Conservation (phyloP, 2,329 filamentous ascomycete genomes). For the Apiospora phragmitis region DNA sequence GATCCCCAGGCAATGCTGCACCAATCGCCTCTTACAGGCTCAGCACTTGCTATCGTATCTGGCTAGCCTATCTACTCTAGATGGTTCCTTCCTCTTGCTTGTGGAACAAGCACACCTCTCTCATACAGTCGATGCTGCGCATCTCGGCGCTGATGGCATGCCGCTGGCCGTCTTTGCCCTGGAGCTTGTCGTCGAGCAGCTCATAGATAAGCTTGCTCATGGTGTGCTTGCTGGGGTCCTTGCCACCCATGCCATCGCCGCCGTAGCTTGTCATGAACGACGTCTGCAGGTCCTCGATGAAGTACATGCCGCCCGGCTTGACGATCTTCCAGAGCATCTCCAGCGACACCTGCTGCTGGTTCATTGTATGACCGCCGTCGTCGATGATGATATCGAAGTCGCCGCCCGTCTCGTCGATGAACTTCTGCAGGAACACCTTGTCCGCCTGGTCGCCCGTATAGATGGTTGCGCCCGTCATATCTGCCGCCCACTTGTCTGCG, state of each 20-base stretch:
- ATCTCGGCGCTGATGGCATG: constrained; percentile 26
- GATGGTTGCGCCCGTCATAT: constrained; percentile 37
- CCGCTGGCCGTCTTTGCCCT: constrained; percentile 16
- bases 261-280: constrained; percentile 27
- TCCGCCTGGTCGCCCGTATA: constrained; percentile 42
- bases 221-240: constrained; percentile 24
- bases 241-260: constrained; percentile 23
- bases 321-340: constrained; percentile 37
- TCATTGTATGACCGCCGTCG: constrained; percentile 39
- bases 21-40: not conserved
- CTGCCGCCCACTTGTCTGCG: constrained; percentile 35
- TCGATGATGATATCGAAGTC: constrained; percentile 43
- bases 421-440: constrained; percentile 34
- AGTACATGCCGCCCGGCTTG: constrained; percentile 36
- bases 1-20: not conserved
- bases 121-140: constrained; percentile 30
- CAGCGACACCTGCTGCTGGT: constrained; percentile 37
- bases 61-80: not conserved
- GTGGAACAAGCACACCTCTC: constrained; percentile 29
- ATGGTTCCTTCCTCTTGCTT: constrained; percentile 22
- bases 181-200: constrained; percentile 28
- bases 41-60: not conserved
- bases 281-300: constrained; percentile 36
- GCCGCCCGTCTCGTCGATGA: constrained; percentile 32
- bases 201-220: constrained; percentile 29